A percentile compares a stretch with the other conserved stretches of the same genome.
phyloP scores from a whole-genome alignment of 345 rosid genomes.

The Moringa oleifera region DNA sequence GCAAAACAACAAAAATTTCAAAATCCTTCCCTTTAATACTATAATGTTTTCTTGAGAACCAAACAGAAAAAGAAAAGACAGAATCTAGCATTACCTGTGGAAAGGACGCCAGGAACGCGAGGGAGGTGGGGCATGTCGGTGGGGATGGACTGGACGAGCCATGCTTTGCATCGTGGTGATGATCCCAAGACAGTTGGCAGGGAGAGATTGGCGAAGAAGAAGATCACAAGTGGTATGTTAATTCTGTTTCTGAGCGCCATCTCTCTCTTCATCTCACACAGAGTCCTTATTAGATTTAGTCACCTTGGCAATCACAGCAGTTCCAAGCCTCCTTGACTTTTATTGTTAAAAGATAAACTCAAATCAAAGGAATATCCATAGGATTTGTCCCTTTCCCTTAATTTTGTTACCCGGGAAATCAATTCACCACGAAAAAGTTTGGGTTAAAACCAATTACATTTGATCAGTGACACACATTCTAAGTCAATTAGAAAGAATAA shows the following conservation, averaged over 20 bases:
- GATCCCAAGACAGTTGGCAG: constrained; percentile 23
- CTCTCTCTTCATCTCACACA: too few relatives aligned
- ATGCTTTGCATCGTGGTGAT: constrained; percentile 55
- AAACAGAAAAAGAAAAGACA: not conserved
- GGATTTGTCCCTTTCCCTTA: too few relatives aligned
- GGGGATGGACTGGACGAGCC: constrained; percentile 95
- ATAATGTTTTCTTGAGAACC: not conserved
- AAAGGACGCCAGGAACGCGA: constrained; percentile 64
- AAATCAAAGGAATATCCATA: too few relatives aligned
- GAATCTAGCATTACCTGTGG: constrained; percentile 42
- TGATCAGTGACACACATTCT: too few relatives aligned
- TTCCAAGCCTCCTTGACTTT: too few relatives aligned
- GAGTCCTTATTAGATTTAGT: too few relatives aligned
- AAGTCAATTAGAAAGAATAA: too few relatives aligned
- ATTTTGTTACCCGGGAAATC: too few relatives aligned
- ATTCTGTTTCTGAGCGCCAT: constrained; percentile 10
- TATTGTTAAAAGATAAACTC: too few relatives aligned
- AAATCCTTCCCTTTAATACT: not conserved
- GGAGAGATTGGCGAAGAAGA: constrained; percentile 25
- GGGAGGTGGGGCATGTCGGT: constrained; percentile 80
- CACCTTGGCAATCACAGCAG: too few relatives aligned
- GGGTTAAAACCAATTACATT: too few relatives aligned
- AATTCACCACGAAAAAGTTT: too few relatives aligned
- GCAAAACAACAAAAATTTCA: not conserved
- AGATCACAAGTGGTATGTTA: constrained; percentile 8